These are phyloP conservation scores for Excoecaria cochinchinensis DNA, from an alignment of 345 rosid genomes.

Conservation along the genomic window DNA sequence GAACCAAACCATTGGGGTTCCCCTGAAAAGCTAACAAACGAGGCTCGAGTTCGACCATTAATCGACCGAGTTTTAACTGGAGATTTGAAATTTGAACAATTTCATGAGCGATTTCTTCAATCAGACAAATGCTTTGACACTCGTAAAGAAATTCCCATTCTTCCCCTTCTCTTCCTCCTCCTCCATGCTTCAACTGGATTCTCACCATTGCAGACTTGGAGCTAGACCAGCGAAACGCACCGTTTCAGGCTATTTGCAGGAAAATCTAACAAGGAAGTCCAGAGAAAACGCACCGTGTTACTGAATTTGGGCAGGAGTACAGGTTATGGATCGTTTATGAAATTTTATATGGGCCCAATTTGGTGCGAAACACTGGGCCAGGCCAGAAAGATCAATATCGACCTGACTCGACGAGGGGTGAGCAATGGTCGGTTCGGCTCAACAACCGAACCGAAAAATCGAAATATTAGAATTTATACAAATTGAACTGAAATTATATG, in stretches of 20 bases:
- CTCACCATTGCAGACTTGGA: neutral
- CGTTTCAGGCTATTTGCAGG: neutral
- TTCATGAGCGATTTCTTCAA: constrained; percentile 11
- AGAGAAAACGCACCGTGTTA: no score
- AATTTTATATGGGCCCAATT: no score
- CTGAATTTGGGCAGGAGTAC: neutral
- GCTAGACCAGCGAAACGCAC: neutral
- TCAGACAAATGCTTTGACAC: neutral
- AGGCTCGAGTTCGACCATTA: neutral
- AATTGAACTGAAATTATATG: no score
- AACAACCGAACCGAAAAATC: no score
- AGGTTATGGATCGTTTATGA: no score
- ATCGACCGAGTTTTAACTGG: neutral
- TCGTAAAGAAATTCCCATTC: neutral
- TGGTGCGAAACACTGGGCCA: no score
- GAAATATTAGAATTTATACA: no score
- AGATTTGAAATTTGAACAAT: constrained; percentile 10
- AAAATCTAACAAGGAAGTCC: no score
- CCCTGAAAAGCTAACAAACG: neutral
- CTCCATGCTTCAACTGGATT: constrained; percentile 9
- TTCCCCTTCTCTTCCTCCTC: neutral
- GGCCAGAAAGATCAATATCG: no score
- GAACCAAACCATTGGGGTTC: neutral
- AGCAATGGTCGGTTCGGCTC: no score
- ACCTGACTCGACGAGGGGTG: no score